Evolutionary conservation across 768 basidiomycete genomes (phyloP), one percentile per base, ranked within the genome.

Genomic region (Xanthoconium stramineum): DNA sequence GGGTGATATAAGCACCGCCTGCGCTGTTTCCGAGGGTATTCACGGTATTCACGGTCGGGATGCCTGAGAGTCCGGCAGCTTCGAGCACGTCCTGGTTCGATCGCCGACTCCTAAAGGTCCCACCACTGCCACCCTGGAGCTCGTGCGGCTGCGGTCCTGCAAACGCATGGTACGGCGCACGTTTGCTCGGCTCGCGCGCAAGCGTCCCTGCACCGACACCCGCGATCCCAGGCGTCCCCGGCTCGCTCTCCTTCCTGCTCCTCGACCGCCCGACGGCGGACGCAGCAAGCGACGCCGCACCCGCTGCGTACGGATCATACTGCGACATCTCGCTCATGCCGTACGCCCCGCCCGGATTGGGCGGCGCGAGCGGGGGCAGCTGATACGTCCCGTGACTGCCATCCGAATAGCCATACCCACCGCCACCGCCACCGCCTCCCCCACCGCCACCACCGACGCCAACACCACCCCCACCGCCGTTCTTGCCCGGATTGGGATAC

Each of bases 381-480:
- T 66, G 72, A 59, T 72, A 84, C 5, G 84, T 83, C n/a, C 84
- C 86, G 56, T 87, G 83, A 35, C 74, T 77, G 20, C 76, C 76
- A 19, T 78, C 76, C 13, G 83, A 82, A 29, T 80, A 81, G 14
- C 68, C 75, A 46, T 67, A 72, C 1, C 59, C 60, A 2, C 62
- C 63, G 6, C 62, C 65, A 1, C 60, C 63, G 3, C 64, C 73
- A 10, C 61, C 62, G 0, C 57, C 51, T 1, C 63, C 50, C 14
- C 60, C 56, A 0, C 54, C 57, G 9, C 53, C 58, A 29, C 63
- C 60, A 11, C 61, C 60, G 0, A n/a, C 61, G 0, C 59, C 52
- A 1, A 60, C 50, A 17, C 61, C 57, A 0, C 54, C 57, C 9
- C 53, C 58, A 29, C 63, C 60, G 13, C 61, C 60, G 1, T 51